phyloP scores from a whole-genome alignment of 208 protist genomes.

The Acanthamoeba triangularis region DNA sequence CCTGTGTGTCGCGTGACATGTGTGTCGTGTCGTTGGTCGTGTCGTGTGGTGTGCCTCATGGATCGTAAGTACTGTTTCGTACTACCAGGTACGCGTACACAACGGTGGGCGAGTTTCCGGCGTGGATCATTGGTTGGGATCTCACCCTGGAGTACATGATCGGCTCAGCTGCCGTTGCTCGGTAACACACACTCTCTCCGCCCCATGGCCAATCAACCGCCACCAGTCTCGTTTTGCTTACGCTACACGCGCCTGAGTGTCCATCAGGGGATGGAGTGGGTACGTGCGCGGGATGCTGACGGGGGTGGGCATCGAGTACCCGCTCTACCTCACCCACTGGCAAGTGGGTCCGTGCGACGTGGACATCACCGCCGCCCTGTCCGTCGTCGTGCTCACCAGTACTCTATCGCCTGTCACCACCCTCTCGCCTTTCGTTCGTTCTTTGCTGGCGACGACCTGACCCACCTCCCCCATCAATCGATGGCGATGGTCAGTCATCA shows the following conservation, averaged over 20 bases:
- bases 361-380: conserved; percentile 6
- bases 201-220: not conserved
- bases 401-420: not conserved
- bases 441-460: not conserved
- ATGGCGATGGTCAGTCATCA: not conserved
- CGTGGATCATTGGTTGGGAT: conserved; percentile 85
- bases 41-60: not conserved
- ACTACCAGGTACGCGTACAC: conserved; percentile 82
- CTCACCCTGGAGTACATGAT: conserved; percentile 88
- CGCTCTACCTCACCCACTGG: conserved; percentile 14
- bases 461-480: no score
- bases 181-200: not conserved
- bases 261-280: conserved; percentile 3
- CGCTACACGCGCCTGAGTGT: conserved; percentile 78
- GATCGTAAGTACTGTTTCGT: not conserved
- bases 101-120: conserved; percentile 84
- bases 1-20: not conserved
- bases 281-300: conserved; percentile 48
- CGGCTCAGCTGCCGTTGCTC: conserved; percentile 84
- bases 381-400: conserved; percentile 40
- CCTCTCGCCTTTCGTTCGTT: not conserved
- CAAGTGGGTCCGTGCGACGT: not conserved
- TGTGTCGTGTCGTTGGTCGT: not conserved
- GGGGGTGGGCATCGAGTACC: not conserved
- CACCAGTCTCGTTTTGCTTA: conserved; percentile 67